Evolutionary conservation across 768 basidiomycete genomes (phyloP).

Genomic region (Termitomyces sp.): DNA sequence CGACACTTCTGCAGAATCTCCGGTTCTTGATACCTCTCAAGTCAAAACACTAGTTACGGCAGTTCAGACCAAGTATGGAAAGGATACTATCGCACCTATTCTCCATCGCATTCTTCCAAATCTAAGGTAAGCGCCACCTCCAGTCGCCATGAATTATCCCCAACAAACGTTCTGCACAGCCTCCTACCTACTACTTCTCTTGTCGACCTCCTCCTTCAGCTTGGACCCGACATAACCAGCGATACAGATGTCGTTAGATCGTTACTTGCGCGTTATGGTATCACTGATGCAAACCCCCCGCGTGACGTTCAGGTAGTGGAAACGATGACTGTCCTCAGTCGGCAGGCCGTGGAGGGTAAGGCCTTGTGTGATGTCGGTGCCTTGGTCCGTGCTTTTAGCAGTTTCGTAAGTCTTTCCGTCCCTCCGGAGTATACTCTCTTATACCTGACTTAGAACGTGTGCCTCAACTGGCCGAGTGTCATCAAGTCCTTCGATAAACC

Average conservation of each 20-base stretch:
- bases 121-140: constrained; percentile 46
- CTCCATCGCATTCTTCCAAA: constrained; percentile 70
- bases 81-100: constrained; percentile 68
- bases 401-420: constrained; percentile 51
- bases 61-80: constrained; percentile 74
- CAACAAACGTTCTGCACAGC: constrained; percentile 28
- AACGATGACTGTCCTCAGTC: constrained; percentile 60
- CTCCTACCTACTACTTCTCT: constrained; percentile 61
- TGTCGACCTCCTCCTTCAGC: constrained; percentile 68
- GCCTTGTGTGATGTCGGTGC: constrained; percentile 69
- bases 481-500: constrained; percentile 84
- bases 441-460: constrained; percentile 42
- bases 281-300: constrained; percentile 67
- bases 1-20: constrained; percentile 61
- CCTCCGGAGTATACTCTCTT: not conserved
- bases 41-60: constrained; percentile 71
- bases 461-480: constrained; percentile 75
- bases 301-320: constrained; percentile 67
- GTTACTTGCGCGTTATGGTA: constrained; percentile 67
- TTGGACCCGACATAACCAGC: constrained; percentile 74
- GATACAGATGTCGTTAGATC: constrained; percentile 68
- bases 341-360: constrained; percentile 68
- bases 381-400: constrained; percentile 65
- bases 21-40: constrained; percentile 66
- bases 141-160: not conserved